Evolutionary conservation across 164 flowering plant species (phyloP).

Genomic region (Stephania cephalantha): DNA sequence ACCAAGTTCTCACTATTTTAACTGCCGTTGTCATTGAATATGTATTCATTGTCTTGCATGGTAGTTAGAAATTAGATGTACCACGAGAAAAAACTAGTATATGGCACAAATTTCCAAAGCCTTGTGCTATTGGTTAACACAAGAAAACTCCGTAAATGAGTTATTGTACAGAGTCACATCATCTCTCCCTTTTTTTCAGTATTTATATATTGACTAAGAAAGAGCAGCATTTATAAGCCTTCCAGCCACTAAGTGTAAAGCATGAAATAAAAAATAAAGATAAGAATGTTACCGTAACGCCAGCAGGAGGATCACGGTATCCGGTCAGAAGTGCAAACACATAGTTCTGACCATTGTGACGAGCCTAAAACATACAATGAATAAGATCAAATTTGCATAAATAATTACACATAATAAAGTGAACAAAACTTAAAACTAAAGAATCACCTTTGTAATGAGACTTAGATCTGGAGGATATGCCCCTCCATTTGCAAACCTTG

Average conservation of each 20-base stretch:
- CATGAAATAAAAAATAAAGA: background rate
- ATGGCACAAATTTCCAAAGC: too few relatives aligned
- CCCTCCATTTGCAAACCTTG: slow-evolving; percentile 88
- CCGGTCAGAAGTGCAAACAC: slow-evolving; percentile 85
- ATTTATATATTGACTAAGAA: background rate
- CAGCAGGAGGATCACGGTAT: slow-evolving; percentile 91
- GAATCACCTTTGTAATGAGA: slow-evolving; percentile 67
- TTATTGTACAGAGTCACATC: background rate
- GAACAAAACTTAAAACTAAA: background rate
- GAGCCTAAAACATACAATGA: slow-evolving; percentile 49
- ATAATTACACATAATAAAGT: background rate
- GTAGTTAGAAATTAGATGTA: too few relatives aligned
- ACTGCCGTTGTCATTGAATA: too few relatives aligned
- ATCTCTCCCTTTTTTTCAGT: background rate
- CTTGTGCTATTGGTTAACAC: too few relatives aligned
- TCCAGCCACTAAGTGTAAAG: background rate
- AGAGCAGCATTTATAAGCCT: background rate
- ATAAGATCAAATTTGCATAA: background rate
- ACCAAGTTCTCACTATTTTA: too few relatives aligned
- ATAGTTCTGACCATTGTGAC: slow-evolving; percentile 90
- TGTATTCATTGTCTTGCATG: too few relatives aligned
- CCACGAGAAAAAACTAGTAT: too few relatives aligned
- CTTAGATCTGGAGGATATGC: slow-evolving; percentile 91
- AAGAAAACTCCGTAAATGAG: background rate
- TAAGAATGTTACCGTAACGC: slow-evolving; percentile 52